Evolutionary conservation across 2,329 filamentous ascomycete genomes (phyloP).

Genomic region (Aurifilum marmelostoma): DNA sequence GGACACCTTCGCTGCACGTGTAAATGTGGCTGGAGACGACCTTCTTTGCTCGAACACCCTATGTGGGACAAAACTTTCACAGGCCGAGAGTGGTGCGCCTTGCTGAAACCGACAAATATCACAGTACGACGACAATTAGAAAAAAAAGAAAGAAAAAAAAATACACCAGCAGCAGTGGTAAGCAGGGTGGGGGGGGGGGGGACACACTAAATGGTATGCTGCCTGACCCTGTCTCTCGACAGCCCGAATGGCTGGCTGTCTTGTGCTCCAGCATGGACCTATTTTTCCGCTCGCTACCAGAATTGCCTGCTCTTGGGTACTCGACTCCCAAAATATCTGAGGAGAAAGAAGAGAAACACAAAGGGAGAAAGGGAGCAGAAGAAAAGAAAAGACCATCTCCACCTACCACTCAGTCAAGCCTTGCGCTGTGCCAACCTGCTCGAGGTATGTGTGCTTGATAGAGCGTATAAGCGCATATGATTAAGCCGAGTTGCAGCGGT

Average conservation of each 20-base stretch:
- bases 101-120: neutral
- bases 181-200: neutral
- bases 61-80: too few species aligned
- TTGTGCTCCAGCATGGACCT: neutral
- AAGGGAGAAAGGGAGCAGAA: neutral
- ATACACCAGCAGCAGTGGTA: neutral
- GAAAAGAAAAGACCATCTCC: neutral
- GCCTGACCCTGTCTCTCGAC: neutral
- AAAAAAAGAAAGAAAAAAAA: neutral
- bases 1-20: neutral
- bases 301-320: neutral
- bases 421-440: neutral
- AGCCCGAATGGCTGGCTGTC: neutral
- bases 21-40: neutral
- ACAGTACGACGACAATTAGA: neutral
- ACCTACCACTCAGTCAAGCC: slow-evolving; percentile 11
- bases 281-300: slow-evolving; percentile 17
- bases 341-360: slow-evolving; percentile 13
- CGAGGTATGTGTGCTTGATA: neutral
- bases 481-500: slow-evolving; percentile 10
- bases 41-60: too few species aligned
- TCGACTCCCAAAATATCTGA: slow-evolving; percentile 1
- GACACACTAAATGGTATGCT: too few species aligned
- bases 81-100: too few species aligned
- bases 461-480: slow-evolving; percentile 9